These are phyloP conservation scores for Scedosporium aurantiacum DNA, from an alignment of 2,329 filamentous ascomycete genomes.

Conservation along the genomic window DNA sequence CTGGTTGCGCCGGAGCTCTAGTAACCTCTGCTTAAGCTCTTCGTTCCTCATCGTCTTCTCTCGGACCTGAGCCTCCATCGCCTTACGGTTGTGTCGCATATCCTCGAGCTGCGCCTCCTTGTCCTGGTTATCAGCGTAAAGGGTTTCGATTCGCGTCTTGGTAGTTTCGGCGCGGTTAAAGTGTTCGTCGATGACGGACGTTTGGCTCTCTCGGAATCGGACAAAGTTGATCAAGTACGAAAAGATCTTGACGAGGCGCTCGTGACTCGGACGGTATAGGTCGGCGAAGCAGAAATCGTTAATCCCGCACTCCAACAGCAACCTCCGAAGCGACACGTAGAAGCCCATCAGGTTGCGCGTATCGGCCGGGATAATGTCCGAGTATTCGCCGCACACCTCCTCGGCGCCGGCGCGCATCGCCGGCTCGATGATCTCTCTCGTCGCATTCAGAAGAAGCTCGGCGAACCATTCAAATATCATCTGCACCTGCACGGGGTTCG, in stretches of 20 bases:
- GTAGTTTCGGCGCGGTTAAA: conserved; percentile 83
- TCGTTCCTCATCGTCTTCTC: conserved; percentile 82
- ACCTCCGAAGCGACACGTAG: conserved; percentile 68
- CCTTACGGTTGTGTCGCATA: conserved; percentile 67
- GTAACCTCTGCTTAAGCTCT: conserved; percentile 69
- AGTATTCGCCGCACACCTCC: conserved; percentile 72
- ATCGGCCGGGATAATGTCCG: conserved; percentile 76
- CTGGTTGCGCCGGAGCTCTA: conserved; percentile 73
- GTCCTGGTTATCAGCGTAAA: conserved; percentile 78
- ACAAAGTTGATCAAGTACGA: conserved; percentile 99
- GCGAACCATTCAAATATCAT: conserved; percentile 98
- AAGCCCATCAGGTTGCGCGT: conserved; percentile 94
- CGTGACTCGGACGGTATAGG: conserved; percentile 80
- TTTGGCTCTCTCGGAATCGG: conserved; percentile 89
- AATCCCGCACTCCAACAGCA: conserved; percentile 82
- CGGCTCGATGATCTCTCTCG: conserved; percentile 84
- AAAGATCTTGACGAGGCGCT: conserved; percentile 86
- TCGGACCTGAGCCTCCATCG: conserved; percentile 69
- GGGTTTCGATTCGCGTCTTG: conserved; percentile 75
- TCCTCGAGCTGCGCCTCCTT: conserved; percentile 71
- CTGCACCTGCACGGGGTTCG: conserved; percentile 88
- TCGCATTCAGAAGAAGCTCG: conserved; percentile 85
- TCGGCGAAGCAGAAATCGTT: conserved; percentile 90
- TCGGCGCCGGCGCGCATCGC: conserved; percentile 89
- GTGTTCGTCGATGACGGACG: conserved; percentile 78